Percentiles rank a stretch among this genome's conserved stretches.
These are phyloP conservation scores for Trichoderma cornu-damae DNA, from an alignment of 2,329 filamentous ascomycete species.

Conservation along the genomic window DNA sequence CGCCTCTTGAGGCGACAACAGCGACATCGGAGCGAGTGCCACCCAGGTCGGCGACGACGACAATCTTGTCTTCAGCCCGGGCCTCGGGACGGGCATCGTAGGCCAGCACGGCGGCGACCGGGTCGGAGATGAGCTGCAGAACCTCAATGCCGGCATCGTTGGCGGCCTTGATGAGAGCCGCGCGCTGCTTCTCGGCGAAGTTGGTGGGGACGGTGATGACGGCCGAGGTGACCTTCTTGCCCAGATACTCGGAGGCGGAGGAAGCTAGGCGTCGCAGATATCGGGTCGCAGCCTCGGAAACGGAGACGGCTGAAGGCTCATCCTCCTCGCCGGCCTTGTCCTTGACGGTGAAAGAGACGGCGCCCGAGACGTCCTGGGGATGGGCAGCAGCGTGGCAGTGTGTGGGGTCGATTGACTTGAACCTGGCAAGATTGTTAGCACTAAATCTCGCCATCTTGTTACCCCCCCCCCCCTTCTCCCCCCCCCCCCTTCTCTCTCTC, in stretches of 20 bases:
- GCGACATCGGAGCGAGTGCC: constrained; percentile 89
- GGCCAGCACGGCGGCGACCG: constrained; percentile 79
- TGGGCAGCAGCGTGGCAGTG: constrained; percentile 92
- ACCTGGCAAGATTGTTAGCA: constrained; percentile 41
- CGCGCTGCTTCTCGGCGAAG: constrained; percentile 81
- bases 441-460: background rate
- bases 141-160: constrained; percentile 79
- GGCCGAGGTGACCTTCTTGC: constrained; percentile 88
- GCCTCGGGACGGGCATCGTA: constrained; percentile 83
- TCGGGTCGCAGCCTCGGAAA: constrained; percentile 77
- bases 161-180: constrained; percentile 71
- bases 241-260: constrained; percentile 86
- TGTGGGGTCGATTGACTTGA: constrained; percentile 94
- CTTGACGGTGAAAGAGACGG: constrained; percentile 75
- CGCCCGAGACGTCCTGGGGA: constrained; percentile 66
- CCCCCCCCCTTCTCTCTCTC: background rate
- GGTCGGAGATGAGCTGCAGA: constrained; percentile 88
- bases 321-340: constrained; percentile 61
- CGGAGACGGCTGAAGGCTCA: constrained; percentile 60
- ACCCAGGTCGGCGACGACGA: constrained; percentile 89
- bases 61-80: constrained; percentile 73
- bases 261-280: constrained; percentile 76
- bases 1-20: constrained; percentile 83
- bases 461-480: background rate
- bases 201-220: constrained; percentile 93